Evolutionary conservation across 2,329 filamentous ascomycete genomes (phyloP), one percentile per base, ranked within the genome.

Genomic region (Colletotrichum neosansevieriae): DNA sequence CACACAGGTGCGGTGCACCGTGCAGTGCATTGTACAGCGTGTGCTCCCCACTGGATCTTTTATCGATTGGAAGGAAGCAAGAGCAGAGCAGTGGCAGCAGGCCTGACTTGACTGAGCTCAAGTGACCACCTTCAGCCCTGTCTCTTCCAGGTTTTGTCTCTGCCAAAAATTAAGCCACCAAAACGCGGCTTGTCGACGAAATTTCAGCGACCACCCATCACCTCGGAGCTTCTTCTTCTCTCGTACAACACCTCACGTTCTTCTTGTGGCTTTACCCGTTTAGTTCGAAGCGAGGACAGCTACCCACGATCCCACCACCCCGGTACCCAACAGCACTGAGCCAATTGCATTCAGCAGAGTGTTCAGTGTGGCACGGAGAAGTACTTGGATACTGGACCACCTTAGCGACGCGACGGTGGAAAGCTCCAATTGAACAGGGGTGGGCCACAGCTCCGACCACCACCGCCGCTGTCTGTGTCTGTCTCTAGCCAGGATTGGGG

Each of bases 401-500:
- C 57, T 49, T 4, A 13, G 10, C 40, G 15, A 47, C 49, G 50
- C 38, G 38, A 62, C 36, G 34, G 58, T 45, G 58, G 47, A 54
- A 29, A 53, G 58, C 58, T 61, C 47, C 58, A 61, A 61, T 61
- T 53, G 59, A 63, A 29, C 49, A 56, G 59, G 59, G 58, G 49
- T 29, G 38, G 10, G 38, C 59, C 36, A 56, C 61, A 66, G 61
- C 65, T 65, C 65, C 61, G 44, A 68, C 51, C 53, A 58, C 64
- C 44, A 40, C 58, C 42, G 10, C 32, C 57, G 29, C 29, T 29
- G 29, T 58, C 40, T 50, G 21, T 21, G 24, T 47, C 36, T 21
- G 21, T 21, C 21, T 21, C 21, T 9, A 29, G 29, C 57, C 42
- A 45, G 57, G 53, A n/a, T 34, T 59, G 36, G 49, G 42, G 51